These are phyloP conservation scores for Singerocomus inundabilis DNA, from an alignment of 1,284 basidiomycete species.

Conservation along the genomic window DNA sequence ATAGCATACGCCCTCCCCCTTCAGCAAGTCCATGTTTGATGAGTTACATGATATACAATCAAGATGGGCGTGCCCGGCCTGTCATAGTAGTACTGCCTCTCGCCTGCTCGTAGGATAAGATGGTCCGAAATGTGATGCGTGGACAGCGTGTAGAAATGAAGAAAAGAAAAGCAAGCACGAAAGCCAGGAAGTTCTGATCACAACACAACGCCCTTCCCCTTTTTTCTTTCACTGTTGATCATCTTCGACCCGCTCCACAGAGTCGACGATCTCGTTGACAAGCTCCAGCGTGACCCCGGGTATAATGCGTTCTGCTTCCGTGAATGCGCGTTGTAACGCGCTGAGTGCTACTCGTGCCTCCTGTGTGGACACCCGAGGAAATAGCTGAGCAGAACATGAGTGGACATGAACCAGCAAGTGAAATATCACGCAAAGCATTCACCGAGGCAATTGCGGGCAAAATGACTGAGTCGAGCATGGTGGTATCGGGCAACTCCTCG, in stretches of 20 bases:
- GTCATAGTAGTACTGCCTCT: conserved; percentile 21
- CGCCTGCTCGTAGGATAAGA: conserved; percentile 14
- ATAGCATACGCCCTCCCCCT: background rate
- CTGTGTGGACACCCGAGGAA: conserved; percentile 83
- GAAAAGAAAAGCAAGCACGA: conserved; percentile 15
- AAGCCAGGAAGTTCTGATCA: conserved; percentile 4
- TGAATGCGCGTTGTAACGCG: conserved; percentile 84
- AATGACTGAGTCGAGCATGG: conserved; percentile 94
- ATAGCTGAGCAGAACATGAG: conserved; percentile 54
- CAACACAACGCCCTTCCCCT: background rate
- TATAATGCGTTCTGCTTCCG: conserved; percentile 87
- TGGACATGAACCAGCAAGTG: conserved; percentile 3
- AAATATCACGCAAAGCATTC: conserved; percentile 29
- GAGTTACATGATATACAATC: conserved; percentile 24
- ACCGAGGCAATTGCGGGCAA: conserved; percentile 91
- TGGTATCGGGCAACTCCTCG: conserved; percentile 77
- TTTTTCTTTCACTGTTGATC: conserved; percentile 34
- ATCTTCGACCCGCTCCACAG: conserved; percentile 86
- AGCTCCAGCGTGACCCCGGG: conserved; percentile 81
- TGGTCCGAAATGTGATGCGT: conserved; percentile 18
- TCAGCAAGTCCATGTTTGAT: conserved; percentile 5
- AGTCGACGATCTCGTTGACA: conserved; percentile 84
- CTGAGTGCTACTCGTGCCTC: conserved; percentile 84
- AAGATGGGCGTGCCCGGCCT: conserved; percentile 13
- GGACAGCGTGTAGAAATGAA: conserved; percentile 1